Evolutionary conservation across 768 basidiomycete species (phyloP).

Genomic region (Kockovaella imperatae): DNA sequence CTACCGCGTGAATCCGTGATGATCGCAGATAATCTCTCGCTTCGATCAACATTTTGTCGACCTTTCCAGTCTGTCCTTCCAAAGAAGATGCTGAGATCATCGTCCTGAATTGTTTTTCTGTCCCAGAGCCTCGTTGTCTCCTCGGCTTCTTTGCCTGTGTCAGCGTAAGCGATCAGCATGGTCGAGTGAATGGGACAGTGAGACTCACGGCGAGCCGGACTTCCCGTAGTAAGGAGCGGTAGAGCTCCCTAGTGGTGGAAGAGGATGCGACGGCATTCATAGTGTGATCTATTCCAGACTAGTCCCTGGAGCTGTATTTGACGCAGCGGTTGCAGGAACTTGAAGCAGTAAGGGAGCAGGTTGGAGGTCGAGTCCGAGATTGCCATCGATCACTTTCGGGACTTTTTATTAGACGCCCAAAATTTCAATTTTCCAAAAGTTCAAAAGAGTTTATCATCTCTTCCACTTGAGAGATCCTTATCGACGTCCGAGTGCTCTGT

Average conservation of each 20-base stretch:
- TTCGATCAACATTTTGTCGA: slow-evolving; percentile 26
- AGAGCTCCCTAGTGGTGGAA: slow-evolving; percentile 2
- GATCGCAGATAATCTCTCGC: slow-evolving; percentile 56
- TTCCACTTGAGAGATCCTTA: no score
- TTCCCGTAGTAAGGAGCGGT: slow-evolving; percentile 11
- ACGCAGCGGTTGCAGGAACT: no score
- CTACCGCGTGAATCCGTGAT: slow-evolving; percentile 69
- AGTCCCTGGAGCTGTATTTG: background rate
- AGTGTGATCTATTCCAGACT: background rate
- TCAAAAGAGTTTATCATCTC: no score
- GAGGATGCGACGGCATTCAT: background rate
- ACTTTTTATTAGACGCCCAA: no score
- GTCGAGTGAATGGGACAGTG: background rate
- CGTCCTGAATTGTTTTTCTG: slow-evolving; percentile 14
- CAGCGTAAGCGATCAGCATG: background rate
- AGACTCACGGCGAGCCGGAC: slow-evolving; percentile 15
- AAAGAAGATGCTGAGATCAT: slow-evolving; percentile 9
- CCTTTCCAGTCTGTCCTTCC: slow-evolving; percentile 2
- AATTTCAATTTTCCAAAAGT: no score
- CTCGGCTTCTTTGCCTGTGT: slow-evolving; percentile 24
- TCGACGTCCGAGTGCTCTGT: no score
- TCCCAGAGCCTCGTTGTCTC: slow-evolving; percentile 16
- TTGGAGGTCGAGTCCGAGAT: no score
- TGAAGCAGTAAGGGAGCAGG: no score
- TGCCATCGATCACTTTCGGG: no score